Base-by-base conservation (phyloP, 164 flowering plant genomes). In the Umbilicus rupestris region DNA sequence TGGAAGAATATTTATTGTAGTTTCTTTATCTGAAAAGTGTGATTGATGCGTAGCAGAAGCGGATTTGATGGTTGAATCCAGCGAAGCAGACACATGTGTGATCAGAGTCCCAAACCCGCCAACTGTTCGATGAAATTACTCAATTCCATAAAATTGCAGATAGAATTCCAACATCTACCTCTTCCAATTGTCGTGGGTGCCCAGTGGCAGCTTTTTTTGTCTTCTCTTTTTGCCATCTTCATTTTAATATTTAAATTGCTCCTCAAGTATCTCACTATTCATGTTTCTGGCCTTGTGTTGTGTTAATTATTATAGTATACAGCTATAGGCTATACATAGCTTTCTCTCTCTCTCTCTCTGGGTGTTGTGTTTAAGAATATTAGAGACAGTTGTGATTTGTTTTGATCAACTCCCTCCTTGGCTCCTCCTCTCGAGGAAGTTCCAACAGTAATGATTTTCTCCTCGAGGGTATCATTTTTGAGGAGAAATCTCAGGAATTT, bases 51-150 rank as follows among this genome's bases (percentile, higher is more conserved):
- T 19, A 47, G 24, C 52, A 47, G 52, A 7, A n/a, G 52, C 19
- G 22, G 52, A 47, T 47, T 47, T 47, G 52, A 47, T 47, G 19
- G 83, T 79, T 78, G 84, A 75, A 75, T 76, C 74, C 85, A 82
- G 88, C 86, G 82, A 84, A 80, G 85, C 85, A 80, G 75, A 75
- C 64, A 41, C 52, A 37, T 24, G 49, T 67, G 39, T 58, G 73
- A 55, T 17, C 62, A 71, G 68, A 71, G 72, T 64, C 50, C 47
- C 66, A 39, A 50, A 39, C 66, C 31, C 50, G 49, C 19, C 47
- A 50, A 50, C 57, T 50, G 57, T 50, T 49, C 22, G 29, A 50
- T 50, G 14, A 50, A 50, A 50, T 50, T 15, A 24, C 0, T 50
- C 14, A 3, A 35, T 35, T 50, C 12, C 22, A 22, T 20, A 50